phyloP scores from a whole-genome alignment of 805 yeast species.

The Candida pini region DNA sequence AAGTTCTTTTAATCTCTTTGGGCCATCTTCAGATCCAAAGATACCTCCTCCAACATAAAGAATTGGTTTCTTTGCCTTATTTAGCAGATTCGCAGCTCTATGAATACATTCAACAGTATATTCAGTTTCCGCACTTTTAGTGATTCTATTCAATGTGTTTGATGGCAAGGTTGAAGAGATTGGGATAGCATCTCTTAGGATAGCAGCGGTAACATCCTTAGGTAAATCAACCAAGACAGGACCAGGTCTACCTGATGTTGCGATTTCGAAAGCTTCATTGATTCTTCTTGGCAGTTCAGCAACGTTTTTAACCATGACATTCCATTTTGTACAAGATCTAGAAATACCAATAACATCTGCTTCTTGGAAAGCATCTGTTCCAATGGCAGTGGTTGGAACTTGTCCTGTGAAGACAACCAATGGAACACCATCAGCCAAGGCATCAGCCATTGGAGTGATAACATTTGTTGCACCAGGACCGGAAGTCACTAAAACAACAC shows the following conservation, averaged over 20 bases:
- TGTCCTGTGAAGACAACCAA: slow-evolving; percentile 96
- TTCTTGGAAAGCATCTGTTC: slow-evolving; percentile 99
- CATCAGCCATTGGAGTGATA: slow-evolving; percentile 98
- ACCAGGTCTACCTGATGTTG: slow-evolving; percentile 94
- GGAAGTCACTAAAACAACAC: slow-evolving; percentile 96
- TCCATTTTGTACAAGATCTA: slow-evolving; percentile 97
- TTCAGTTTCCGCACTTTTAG: slow-evolving; percentile 64
- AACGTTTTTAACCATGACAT: slow-evolving; percentile 93
- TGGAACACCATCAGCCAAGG: slow-evolving; percentile 95
- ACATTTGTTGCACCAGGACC: slow-evolving; percentile 99
- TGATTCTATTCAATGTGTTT: slow-evolving; percentile 61
- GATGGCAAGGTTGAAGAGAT: slow-evolving; percentile 71
- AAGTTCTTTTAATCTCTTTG: slow-evolving; percentile 69
- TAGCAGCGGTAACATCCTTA: slow-evolving; percentile 94
- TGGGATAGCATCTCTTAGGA: slow-evolving; percentile 84
- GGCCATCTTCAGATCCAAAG: slow-evolving; percentile 74
- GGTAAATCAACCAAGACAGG: slow-evolving; percentile 97
- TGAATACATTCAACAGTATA: slow-evolving; percentile 69
- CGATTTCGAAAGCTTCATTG: slow-evolving; percentile 97
- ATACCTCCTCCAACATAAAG: slow-evolving; percentile 92
- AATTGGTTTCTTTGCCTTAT: slow-evolving; percentile 80
- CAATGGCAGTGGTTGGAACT: slow-evolving; percentile 92
- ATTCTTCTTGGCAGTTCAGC: slow-evolving; percentile 93
- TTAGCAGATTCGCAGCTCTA: slow-evolving; percentile 73
- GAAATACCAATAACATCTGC: slow-evolving; percentile 98